phyloP scores from a whole-genome alignment of 371 early-diverging fungal genomes.

The Zychaea mexicana region DNA sequence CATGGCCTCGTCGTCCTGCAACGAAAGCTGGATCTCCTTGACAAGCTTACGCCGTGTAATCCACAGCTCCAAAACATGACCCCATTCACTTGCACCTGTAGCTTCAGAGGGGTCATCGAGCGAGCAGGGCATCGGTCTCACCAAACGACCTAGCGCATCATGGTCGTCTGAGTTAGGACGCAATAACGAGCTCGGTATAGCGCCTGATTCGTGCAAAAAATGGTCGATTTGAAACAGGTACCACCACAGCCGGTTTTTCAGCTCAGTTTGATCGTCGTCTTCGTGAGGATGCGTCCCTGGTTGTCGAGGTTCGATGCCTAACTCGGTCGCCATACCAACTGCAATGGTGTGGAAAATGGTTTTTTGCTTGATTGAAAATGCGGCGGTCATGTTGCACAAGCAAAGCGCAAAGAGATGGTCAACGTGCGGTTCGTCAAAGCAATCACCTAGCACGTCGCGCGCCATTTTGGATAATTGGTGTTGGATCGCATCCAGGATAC shows the following conservation, averaged over 20 bases:
- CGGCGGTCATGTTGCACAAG: conserved; percentile 26
- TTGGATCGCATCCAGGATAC: conserved; percentile 26
- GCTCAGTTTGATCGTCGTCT: conserved; percentile 16
- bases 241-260: conserved; percentile 34
- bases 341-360: conserved; percentile 30
- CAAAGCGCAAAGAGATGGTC: conserved; percentile 29
- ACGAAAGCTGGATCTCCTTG: conserved; percentile 14
- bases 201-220: conserved; percentile 28
- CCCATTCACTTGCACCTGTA: conserved; percentile 26
- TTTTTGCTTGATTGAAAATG: conserved; percentile 25
- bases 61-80: conserved; percentile 30
- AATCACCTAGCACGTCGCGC: conserved; percentile 25
- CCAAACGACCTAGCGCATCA: conserved; percentile 17
- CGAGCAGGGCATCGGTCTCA: conserved; percentile 25
- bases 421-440: conserved; percentile 30
- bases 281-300: background rate
- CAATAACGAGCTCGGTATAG: conserved; percentile 25
- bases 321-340: conserved; percentile 25
- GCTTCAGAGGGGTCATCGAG: conserved; percentile 28
- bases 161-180: conserved; percentile 29
- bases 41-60: conserved; percentile 23
- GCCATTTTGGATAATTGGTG: conserved; percentile 22
- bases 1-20: conserved; percentile 14
- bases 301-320: conserved; percentile 18
- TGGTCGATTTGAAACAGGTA: conserved; percentile 36